phyloP scores from a whole-genome alignment of 2,329 filamentous ascomycete genomes.

The Emergomyces orientalis region DNA sequence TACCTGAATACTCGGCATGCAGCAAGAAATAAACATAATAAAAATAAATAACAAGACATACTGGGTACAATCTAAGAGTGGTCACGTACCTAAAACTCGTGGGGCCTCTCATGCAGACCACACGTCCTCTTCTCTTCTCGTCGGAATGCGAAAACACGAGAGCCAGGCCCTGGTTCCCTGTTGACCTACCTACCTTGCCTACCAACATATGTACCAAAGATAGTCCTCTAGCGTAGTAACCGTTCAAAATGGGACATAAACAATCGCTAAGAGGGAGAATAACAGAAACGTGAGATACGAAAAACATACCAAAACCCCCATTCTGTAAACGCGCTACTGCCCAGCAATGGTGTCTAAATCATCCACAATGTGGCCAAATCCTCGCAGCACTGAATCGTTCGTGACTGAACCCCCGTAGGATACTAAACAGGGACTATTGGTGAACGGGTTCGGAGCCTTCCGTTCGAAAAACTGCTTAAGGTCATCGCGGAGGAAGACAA shows the following conservation, averaged over 20 bases:
- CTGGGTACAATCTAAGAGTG: background rate
- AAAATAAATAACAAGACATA: background rate
- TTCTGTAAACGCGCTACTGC: background rate
- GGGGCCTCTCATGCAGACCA: background rate
- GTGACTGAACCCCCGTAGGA: background rate
- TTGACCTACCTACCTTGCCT: background rate
- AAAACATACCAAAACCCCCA: background rate
- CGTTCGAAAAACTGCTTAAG: background rate
- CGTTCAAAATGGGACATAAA: no score
- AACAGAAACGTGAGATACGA: background rate
- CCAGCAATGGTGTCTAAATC: background rate
- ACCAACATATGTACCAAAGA: no score
- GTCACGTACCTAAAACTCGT: background rate
- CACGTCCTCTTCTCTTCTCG: background rate
- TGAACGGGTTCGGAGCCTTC: background rate
- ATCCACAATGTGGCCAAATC: background rate
- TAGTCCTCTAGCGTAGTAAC: no score
- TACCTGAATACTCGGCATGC: background rate
- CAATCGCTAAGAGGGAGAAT: background rate
- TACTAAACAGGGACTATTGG: background rate
- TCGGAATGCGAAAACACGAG: background rate
- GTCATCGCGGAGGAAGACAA: conserved; percentile 1
- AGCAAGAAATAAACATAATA: background rate
- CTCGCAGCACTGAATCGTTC: background rate
- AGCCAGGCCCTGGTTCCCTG: background rate